Evolutionary conservation across 805 yeast genomes (phyloP), one percentile per base, ranked within the genome.

Genomic region (Metschnikowia santaceciliae): DNA sequence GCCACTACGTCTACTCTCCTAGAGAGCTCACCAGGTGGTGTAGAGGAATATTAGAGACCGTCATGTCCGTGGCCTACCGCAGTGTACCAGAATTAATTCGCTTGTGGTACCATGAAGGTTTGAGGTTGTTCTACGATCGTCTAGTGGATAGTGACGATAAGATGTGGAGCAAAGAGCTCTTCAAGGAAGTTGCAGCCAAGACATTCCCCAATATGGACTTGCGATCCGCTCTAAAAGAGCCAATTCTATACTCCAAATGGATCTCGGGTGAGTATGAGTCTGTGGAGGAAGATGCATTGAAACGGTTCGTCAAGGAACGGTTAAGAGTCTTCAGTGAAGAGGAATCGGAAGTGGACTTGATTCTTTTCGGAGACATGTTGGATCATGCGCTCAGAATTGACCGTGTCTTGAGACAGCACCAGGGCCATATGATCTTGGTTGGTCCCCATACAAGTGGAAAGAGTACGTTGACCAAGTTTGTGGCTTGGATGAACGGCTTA

Each of bases 21-120:
- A 81, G 98, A 64, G 98, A 91, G 63, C 74, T 91, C 13, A 90
- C 97, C 0, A 72, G 98, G 51, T 89, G 96, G 95, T 74, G 81
- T 1, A 76, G 86, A 51, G 96, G 96, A n/a, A 66, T 91, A 1
- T 75, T 80, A 42, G 79, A 77, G 34, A 81, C 83, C 0, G 58
- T 79, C 32, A 65, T 59, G 48, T 70, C 67, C 7, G 64, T 66
- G 2, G 74, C 71, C 1, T 61, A 68, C 13, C 54, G 74, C 6
- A 54, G 61, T 6, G 52, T 66, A 0, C 60, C 69, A 3, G 77
- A 74, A 0, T 63, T 90, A 19, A 63, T 86, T 0, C 69, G 90
- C 39, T 53, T 90, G 0, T 87, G 94, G 89, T 83, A 82, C 2
- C 89, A 91, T 63, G 97, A 91, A 63, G 95, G 84, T 0, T 64